These are phyloP conservation scores for Amauroascus verrucosus DNA, from an alignment of 2,329 filamentous ascomycete genomes.

Conservation along the genomic window DNA sequence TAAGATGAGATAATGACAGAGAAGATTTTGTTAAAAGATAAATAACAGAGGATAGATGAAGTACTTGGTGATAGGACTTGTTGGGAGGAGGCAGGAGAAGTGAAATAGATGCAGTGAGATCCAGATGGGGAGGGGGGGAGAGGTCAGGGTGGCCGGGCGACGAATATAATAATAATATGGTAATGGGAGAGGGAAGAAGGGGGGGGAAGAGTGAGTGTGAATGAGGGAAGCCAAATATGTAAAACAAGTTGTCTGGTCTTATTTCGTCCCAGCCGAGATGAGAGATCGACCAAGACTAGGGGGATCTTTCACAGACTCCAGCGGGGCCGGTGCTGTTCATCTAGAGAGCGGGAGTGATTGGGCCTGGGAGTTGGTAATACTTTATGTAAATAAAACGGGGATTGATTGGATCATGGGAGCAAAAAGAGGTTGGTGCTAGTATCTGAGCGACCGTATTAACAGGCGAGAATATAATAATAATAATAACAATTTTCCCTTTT, in stretches of 20 bases:
- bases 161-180: no score
- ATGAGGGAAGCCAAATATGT: neutral
- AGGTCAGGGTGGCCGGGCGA: neutral
- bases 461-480: neutral
- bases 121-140: neutral
- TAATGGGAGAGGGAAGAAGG: neutral
- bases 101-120: neutral
- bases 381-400: conserved; percentile 13
- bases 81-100: neutral
- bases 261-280: conserved; percentile 10
- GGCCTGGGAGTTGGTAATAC: conserved; percentile 5
- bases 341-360: conserved; percentile 6
- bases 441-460: conserved; percentile 7
- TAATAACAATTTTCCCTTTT: neutral
- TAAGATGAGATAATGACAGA: neutral
- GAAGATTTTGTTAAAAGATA: no score
- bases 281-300: conserved; percentile 12
- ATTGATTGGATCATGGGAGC: conserved; percentile 6
- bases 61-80: neutral
- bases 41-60: no score
- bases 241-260: conserved; percentile 4
- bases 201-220: neutral
- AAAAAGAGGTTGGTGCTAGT: conserved; percentile 6
- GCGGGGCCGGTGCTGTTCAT: conserved; percentile 7
- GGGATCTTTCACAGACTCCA: conserved; percentile 9